Evolutionary conservation across 1,284 basidiomycete species (phyloP), one percentile per base, ranked within the genome.

Genomic region (Marasmius sp.): DNA sequence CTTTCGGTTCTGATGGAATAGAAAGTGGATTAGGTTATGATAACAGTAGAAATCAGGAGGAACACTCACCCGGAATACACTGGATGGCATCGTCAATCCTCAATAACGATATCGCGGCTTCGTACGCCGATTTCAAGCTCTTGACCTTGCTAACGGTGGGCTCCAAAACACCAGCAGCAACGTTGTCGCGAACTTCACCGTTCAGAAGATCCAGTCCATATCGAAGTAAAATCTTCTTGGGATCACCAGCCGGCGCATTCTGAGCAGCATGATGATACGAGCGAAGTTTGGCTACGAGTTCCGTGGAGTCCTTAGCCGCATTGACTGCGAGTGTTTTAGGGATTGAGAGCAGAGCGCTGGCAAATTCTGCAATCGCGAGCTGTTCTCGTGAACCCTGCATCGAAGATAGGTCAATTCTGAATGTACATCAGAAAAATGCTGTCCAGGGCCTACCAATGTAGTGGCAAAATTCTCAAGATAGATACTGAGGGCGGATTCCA

Each of bases 381-480:
- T 99, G 97, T 79, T 99, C 97, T 70, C 97, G 85, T 37, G 96
- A 98, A 50, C 97, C 97, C 94, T 96, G 72, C 9, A 10, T 50
- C 60, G n/a, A 47, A 16, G 68, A 59, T 56, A 63, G 65, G 11
- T 51, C 18, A 65, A 61, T 11, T 60, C 58, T 20, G 59, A 58
- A 48, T 49, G 57, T 59, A 16, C 61, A 61, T 12, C 27, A 20
- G 37, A 18, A 5, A 45, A 57, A 58, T 33, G 58, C 11, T 34
- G 51, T 59, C 45, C 50, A 27, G 60, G 27, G 80, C 88, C 74
- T 72, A 95, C 94, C 72, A 97, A 80, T 20, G 96, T 99, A 7
- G 95, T 98, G 1, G 97, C 97, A 82, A 98, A 99, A 80, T 98
- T 99, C 76, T 99, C 97, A 60, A 99, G 81, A 77, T 99, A 99